These are phyloP conservation scores for Ramalina intermedia DNA, from an alignment of 495 filamentous ascomycete genomes.

Conservation along the genomic window DNA sequence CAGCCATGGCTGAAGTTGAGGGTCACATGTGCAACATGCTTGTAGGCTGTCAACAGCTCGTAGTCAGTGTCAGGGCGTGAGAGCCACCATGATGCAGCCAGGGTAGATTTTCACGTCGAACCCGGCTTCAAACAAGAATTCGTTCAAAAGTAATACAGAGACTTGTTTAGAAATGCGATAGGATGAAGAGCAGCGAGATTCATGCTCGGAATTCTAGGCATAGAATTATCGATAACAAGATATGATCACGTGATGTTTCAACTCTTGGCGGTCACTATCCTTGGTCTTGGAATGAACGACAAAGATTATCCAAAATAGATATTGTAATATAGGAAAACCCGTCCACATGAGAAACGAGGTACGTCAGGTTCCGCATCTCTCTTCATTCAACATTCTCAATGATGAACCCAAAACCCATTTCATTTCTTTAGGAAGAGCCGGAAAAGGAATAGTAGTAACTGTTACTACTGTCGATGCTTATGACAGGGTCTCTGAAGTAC, in stretches of 20 bases:
- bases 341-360: neutral
- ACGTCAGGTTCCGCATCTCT: neutral
- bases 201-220: neutral
- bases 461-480: conserved; percentile 18
- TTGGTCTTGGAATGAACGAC: too few species aligned
- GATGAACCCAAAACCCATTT: conserved; percentile 13
- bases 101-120: neutral
- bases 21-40: neutral
- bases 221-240: neutral
- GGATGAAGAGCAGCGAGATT: too few species aligned
- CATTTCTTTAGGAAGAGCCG: conserved; percentile 19
- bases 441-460: conserved; percentile 16
- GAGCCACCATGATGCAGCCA: neutral
- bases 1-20: neutral
- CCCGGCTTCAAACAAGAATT: neutral
- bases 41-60: neutral
- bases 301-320: neutral
- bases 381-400: neutral
- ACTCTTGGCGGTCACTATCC: neutral
- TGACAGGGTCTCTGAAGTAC: conserved; percentile 13
- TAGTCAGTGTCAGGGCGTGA: neutral
- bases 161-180: too few species aligned
- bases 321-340: neutral
- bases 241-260: neutral
- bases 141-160: too few species aligned